Evolutionary conservation across 2,329 filamentous ascomycete species (phyloP).

Genomic region (Aspergillus viridinutans): DNA sequence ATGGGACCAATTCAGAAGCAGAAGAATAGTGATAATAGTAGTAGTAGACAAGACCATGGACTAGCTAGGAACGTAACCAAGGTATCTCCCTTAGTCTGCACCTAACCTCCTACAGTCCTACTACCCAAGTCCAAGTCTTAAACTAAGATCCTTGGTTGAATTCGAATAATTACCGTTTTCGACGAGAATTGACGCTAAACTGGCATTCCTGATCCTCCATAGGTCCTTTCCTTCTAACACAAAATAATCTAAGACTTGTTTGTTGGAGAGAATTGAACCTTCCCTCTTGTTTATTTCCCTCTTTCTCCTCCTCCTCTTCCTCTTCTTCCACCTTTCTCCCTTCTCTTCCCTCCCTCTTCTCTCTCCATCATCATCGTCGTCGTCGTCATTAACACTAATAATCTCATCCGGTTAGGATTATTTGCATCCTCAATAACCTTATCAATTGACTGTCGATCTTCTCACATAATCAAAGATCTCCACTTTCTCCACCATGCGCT

Average conservation of each 20-base stretch:
- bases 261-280: background rate
- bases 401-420: background rate
- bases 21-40: too few relatives aligned
- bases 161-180: background rate
- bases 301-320: conserved; percentile 1
- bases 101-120: background rate
- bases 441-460: background rate
- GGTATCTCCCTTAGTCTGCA: background rate
- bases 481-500: conserved; percentile 41
- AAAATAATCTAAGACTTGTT: background rate
- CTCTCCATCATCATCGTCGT: background rate
- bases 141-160: background rate
- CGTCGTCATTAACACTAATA: background rate
- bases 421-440: conserved; percentile 2
- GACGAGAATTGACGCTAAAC: background rate
- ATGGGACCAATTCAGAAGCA: too few relatives aligned
- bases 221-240: background rate
- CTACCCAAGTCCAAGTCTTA: background rate
- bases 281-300: conserved; percentile 3
- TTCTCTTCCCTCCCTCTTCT: conserved; percentile 1
- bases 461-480: background rate
- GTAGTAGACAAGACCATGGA: background rate
- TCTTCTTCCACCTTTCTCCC: background rate
- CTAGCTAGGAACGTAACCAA: background rate
- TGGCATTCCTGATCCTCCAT: background rate